These are phyloP conservation scores for Dictyostelium firmibasis DNA, from an alignment of 78 protist genomes.

Conservation along the genomic window DNA sequence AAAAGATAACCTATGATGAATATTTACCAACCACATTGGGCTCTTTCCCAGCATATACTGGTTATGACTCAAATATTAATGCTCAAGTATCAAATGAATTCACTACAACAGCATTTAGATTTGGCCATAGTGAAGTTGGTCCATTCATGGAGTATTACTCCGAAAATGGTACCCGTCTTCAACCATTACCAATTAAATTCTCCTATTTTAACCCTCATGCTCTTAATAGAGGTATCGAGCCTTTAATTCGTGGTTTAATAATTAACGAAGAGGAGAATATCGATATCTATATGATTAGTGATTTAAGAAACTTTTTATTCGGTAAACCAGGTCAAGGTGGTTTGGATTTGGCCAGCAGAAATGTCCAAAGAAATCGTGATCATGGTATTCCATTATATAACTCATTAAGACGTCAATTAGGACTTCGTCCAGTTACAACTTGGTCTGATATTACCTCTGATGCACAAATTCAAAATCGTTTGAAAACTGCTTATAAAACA, in stretches of 20 bases:
- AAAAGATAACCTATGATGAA: conserved; percentile 60
- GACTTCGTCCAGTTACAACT: conserved; percentile 42
- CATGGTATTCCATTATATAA: conserved; percentile 79
- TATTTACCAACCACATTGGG: conserved; percentile 59
- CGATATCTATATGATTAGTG: conserved; percentile 52
- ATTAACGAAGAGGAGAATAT: conserved; percentile 17
- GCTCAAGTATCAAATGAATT: conserved; percentile 60
- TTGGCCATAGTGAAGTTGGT: conserved; percentile 80
- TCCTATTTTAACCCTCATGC: conserved; percentile 75
- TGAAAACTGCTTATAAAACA: conserved; percentile 18
- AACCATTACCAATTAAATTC: conserved; percentile 25
- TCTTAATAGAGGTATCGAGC: conserved; percentile 23
- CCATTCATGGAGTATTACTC: conserved; percentile 32
- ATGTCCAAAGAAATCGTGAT: conserved; percentile 73
- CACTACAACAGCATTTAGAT: conserved; percentile 71
- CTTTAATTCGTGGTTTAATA: conserved; percentile 53
- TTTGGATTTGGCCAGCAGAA: conserved; percentile 61
- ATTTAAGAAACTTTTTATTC: conserved; percentile 76
- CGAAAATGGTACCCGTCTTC: background rate
- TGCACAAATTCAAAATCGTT: background rate
- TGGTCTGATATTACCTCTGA: conserved; percentile 41
- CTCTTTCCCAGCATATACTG: conserved; percentile 25
- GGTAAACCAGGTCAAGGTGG: conserved; percentile 80
- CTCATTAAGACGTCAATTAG: conserved; percentile 9
- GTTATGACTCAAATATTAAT: conserved; percentile 43